Evolutionary conservation across 2,329 filamentous ascomycete genomes (phyloP).

Genomic region (Colletotrichum zoysiae): DNA sequence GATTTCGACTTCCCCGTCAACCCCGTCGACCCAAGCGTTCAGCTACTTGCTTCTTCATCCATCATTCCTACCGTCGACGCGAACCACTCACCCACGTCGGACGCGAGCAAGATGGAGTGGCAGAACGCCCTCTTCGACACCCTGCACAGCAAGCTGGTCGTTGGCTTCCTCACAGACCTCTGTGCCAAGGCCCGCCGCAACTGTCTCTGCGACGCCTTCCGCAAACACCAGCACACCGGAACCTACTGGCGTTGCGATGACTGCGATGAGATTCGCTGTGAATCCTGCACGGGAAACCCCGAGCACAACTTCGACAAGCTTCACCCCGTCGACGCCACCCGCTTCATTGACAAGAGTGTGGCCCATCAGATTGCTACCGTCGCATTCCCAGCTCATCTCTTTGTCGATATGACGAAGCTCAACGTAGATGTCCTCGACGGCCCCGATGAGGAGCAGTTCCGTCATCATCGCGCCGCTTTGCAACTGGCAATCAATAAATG

Average conservation of each 20-base stretch:
- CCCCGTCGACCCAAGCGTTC: neutral
- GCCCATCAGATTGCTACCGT: conserved; percentile 9
- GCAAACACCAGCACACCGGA: conserved; percentile 47
- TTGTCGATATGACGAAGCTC: neutral
- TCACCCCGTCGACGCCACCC: conserved; percentile 2
- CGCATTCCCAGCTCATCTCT: conserved; percentile 16
- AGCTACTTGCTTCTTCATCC: neutral
- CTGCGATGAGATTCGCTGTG: conserved; percentile 54
- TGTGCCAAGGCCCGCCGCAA: conserved; percentile 47
- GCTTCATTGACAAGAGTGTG: neutral
- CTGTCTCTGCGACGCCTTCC: conserved; percentile 52
- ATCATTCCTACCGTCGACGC: neutral
- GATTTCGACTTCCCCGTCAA: neutral
- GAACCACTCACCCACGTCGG: neutral
- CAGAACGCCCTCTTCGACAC: neutral
- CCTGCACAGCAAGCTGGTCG: neutral
- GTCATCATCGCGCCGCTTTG: conserved; percentile 13
- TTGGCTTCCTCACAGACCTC: conserved; percentile 38
- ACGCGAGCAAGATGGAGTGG: neutral
- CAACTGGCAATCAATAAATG: conserved; percentile 11
- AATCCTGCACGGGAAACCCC: conserved; percentile 55
- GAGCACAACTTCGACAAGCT: conserved; percentile 47
- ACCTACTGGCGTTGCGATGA: conserved; percentile 46
- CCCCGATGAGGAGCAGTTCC: neutral
- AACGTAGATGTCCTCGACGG: neutral